Evolutionary conservation across 208 protist species (phyloP).

Genomic region (Trichomonas vaginalis): DNA sequence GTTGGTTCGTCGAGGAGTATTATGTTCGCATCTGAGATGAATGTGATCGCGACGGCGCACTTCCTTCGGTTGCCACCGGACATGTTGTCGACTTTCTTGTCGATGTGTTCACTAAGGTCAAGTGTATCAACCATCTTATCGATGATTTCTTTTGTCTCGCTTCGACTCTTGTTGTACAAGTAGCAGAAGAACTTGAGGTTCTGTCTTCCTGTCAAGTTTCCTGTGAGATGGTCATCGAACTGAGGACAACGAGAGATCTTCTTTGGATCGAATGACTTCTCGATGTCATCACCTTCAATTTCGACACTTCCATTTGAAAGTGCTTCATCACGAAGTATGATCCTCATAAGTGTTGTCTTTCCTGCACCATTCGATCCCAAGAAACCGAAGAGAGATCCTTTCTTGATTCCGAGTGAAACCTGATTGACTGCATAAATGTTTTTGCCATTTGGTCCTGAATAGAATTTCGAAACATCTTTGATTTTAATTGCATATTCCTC

Average conservation of each 20-base stretch:
- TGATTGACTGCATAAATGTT: not conserved
- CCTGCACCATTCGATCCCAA: conserved; percentile 33
- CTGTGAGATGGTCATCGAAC: not conserved
- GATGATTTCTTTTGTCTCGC: too few species aligned
- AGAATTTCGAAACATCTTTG: not conserved
- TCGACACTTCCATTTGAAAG: not conserved
- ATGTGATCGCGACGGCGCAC: not conserved
- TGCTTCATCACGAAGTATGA: conserved; percentile 14
- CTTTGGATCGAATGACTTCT: not conserved
- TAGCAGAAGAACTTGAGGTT: not conserved
- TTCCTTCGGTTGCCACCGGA: not conserved
- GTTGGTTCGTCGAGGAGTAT: conserved; percentile 13
- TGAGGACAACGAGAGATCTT: not conserved
- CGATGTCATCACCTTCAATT: not conserved
- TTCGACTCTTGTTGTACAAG: not conserved
- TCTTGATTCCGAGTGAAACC: not conserved
- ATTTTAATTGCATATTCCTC: too few species aligned
- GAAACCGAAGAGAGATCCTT: conserved; percentile 18
- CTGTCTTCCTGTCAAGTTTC: not conserved
- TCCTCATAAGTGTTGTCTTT: conserved; percentile 31
- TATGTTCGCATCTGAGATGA: not conserved
- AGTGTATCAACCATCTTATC: too few species aligned
- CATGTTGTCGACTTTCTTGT: not conserved
- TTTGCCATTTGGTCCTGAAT: not conserved
- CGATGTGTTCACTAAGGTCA: not conserved